phyloP scores from a whole-genome alignment of 75 land plant genomes.

The Adiantum capillusveneris region DNA sequence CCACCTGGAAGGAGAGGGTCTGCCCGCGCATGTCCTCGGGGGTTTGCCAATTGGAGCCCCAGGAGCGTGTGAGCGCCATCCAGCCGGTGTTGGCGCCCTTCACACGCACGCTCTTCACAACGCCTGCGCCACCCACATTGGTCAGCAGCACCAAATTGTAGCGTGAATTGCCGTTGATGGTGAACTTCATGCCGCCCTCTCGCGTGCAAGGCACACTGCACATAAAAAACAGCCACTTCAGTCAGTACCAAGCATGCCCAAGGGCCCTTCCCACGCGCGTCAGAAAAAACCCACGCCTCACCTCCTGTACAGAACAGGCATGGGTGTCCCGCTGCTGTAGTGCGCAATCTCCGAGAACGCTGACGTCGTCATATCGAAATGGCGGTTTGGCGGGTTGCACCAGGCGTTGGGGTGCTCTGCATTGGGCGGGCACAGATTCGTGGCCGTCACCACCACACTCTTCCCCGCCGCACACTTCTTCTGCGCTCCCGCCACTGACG shows the following conservation, averaged over 20 bases:
- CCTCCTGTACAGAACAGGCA: conserved; percentile 15
- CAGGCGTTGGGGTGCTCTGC: conserved; percentile 4
- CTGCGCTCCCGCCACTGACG: neutral
- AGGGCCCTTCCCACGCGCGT: no score
- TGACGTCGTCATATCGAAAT: conserved; percentile 17
- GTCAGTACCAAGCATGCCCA: no score
- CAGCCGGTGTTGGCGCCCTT: conserved; percentile 30
- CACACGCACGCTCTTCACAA: conserved; percentile 18
- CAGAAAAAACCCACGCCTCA: no score
- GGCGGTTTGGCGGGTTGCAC: conserved; percentile 13
- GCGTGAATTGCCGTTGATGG: conserved; percentile 28
- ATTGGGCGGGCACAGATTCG: conserved; percentile 19
- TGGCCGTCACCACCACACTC: conserved; percentile 11
- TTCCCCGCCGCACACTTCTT: neutral
- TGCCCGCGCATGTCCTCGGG: conserved; percentile 4
- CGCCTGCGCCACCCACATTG: conserved; percentile 42
- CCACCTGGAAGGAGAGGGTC: conserved; percentile 13
- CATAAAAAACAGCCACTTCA: no score
- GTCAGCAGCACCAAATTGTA: conserved; percentile 26
- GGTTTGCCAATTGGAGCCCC: conserved; percentile 51
- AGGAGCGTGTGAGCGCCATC: conserved; percentile 28
- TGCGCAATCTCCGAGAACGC: conserved; percentile 15
- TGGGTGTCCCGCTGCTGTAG: conserved; percentile 4
- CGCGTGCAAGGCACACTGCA: conserved; percentile 30
- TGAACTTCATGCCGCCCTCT: conserved; percentile 37